A percentile compares a stretch with the other conserved stretches of the same genome.
These are phyloP conservation scores for Ramaria rubella DNA, from an alignment of 768 basidiomycete genomes.

Conservation along the genomic window DNA sequence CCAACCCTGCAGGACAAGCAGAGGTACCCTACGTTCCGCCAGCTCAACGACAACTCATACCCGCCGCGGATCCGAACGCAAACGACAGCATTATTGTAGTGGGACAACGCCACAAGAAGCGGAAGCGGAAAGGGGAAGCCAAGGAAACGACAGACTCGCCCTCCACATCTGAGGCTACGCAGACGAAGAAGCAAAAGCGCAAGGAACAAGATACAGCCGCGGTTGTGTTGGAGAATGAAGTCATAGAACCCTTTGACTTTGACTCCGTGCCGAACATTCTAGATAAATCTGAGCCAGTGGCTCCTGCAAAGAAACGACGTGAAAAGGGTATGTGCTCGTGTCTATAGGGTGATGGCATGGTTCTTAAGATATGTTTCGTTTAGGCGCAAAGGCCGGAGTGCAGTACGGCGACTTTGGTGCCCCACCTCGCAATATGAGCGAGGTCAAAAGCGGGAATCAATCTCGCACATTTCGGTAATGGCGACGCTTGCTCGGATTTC, in stretches of 20 bases:
- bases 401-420: constrained; percentile 55
- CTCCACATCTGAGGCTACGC: constrained; percentile 14
- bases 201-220: constrained; percentile 19
- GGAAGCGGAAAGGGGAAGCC: constrained; percentile 40
- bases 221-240: constrained; percentile 27
- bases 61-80: constrained; percentile 22
- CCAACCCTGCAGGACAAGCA: constrained; percentile 29
- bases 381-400: constrained; percentile 30
- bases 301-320: constrained; percentile 39
- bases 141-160: constrained; percentile 15
- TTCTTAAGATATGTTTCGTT: constrained; percentile 8
- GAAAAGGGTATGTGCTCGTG: constrained; percentile 25
- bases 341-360: not conserved
- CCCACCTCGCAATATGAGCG: constrained; percentile 57
- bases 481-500: too few relatives aligned
- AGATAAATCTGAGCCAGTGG: constrained; percentile 45
- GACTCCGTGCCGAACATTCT: constrained; percentile 61
- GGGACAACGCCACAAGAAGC: constrained; percentile 61
- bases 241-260: constrained; percentile 69
- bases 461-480: constrained; percentile 50
- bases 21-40: constrained; percentile 79
- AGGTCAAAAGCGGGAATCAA: constrained; percentile 63
- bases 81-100: constrained; percentile 71
- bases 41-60: constrained; percentile 39
- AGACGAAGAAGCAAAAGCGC: constrained; percentile 15